Percentiles rank a stretch among this genome's conserved stretches.
phyloP scores from a whole-genome alignment of 176 grass and related monocot genomes.

The Lolium multiflorum region DNA sequence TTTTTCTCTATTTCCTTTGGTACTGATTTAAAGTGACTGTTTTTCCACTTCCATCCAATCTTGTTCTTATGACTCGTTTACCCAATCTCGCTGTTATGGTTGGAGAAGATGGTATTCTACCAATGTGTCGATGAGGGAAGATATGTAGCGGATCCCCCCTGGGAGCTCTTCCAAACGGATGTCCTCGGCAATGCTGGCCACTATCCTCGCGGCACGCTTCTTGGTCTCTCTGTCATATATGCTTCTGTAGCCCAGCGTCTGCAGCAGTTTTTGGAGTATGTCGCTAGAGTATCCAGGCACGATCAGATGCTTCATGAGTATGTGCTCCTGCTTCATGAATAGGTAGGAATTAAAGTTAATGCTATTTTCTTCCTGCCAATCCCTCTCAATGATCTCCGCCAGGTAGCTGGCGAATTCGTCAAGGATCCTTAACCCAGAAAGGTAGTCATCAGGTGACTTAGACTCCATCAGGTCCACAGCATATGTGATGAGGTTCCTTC shows the following conservation, averaged over 20 bases:
- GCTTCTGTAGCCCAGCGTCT: not conserved
- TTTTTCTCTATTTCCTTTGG: too few relatives aligned
- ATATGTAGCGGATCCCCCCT: not conserved
- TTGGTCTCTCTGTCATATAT: not conserved
- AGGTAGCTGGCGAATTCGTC: not conserved
- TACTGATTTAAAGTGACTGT: too few relatives aligned
- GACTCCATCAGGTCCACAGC: not conserved
- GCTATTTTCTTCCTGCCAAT: not conserved
- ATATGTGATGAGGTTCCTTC: not conserved
- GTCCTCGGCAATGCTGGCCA: not conserved
- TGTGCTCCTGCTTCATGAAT: not conserved
- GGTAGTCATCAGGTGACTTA: not conserved
- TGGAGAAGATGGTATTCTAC: not conserved
- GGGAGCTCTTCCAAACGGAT: not conserved
- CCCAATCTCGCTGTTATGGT: not conserved
- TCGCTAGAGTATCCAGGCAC: not conserved
- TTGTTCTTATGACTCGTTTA: not conserved
- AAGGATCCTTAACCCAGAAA: not conserved
- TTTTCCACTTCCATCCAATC: too few relatives aligned
- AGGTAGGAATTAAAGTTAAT: too few relatives aligned
- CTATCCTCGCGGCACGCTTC: not conserved
- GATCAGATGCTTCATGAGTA: not conserved
- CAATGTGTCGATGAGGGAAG: not conserved
- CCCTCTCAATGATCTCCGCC: too few relatives aligned
- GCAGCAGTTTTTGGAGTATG: not conserved